phyloP scores from a whole-genome alignment of 2,329 filamentous ascomycete genomes.

The Ophiostoma sp. region DNA sequence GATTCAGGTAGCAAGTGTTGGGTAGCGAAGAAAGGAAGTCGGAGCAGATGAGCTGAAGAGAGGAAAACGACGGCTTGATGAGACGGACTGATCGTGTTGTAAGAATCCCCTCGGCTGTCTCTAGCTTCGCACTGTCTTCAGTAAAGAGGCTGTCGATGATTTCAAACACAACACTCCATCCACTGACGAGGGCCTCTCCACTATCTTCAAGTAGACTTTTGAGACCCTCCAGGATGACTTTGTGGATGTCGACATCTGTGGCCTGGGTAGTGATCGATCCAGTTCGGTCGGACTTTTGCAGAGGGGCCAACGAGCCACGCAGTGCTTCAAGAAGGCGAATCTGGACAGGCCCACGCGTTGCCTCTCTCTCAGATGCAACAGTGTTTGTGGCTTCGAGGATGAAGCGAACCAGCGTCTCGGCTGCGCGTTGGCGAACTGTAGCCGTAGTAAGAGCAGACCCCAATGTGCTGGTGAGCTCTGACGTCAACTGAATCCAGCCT shows the following conservation, averaged over 20 bases:
- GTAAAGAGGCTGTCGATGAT: constrained; percentile 79
- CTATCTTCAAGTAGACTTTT: constrained; percentile 81
- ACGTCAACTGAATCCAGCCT: constrained; percentile 67
- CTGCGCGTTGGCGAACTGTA: constrained; percentile 54
- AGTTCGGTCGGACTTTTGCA: constrained; percentile 51
- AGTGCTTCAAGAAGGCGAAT: constrained; percentile 64
- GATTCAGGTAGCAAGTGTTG: constrained; percentile 63
- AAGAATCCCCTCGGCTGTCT: constrained; percentile 35
- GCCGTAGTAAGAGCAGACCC: constrained; percentile 44
- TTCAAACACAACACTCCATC: constrained; percentile 81
- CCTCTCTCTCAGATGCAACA: constrained; percentile 48
- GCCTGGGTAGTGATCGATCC: constrained; percentile 47
- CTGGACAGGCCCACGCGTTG: constrained; percentile 58
- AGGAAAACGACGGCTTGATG: constrained; percentile 80
- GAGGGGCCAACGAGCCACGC: constrained; percentile 52
- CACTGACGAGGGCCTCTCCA: constrained; percentile 73
- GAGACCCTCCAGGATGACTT: constrained; percentile 70
- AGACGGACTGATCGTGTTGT: constrained; percentile 63
- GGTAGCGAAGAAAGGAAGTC: constrained; percentile 78
- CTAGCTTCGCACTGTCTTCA: constrained; percentile 19
- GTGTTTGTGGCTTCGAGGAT: constrained; percentile 53
- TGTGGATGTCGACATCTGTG: constrained; percentile 73
- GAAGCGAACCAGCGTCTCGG: constrained; percentile 57
- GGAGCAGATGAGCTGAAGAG: constrained; percentile 86
- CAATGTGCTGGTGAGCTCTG: constrained; percentile 49